Conservation (phyloP, 306 rosid species). For the Canavalia gladiata region DNA sequence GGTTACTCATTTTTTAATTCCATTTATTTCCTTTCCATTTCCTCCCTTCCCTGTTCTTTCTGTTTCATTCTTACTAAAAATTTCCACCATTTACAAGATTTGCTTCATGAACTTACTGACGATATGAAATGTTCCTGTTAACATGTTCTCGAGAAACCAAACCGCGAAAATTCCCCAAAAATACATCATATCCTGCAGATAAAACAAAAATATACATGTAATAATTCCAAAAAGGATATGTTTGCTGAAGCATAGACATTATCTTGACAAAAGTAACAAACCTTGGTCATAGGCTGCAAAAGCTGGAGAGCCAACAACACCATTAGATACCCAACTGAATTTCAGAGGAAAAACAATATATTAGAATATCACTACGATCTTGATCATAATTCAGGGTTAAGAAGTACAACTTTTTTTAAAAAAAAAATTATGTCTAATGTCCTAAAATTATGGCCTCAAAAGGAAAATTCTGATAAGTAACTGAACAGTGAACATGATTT, state of each 20-base stretch:
- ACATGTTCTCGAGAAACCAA: slow-evolving; percentile 87
- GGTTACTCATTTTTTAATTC: neutral
- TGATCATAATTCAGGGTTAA: neutral
- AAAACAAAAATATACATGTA: slow-evolving; percentile 26
- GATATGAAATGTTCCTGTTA: slow-evolving; percentile 78
- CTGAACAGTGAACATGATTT: slow-evolving; percentile 18
- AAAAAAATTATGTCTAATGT: neutral
- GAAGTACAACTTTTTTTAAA: neutral
- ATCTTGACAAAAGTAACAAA: slow-evolving; percentile 50
- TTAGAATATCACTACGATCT: slow-evolving; percentile 35
- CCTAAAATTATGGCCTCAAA: neutral
- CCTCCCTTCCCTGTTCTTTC: neutral
- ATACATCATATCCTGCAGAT: slow-evolving; percentile 86
- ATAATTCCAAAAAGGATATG: slow-evolving; percentile 5
- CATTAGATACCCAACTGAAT: slow-evolving; percentile 96
- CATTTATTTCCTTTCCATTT: slow-evolving; percentile 34
- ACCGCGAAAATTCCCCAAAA: slow-evolving; percentile 86
- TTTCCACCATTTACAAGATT: neutral
- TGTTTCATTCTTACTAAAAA: neutral
- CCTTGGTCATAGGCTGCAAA: slow-evolving; percentile 99
- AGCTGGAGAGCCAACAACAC: slow-evolving; percentile 97
- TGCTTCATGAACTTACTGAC: slow-evolving; percentile 67
- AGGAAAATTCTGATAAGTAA: neutral
- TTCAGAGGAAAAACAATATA: neutral
- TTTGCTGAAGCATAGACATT: slow-evolving; percentile 14